Evolutionary conservation across 306 rosid species (phyloP).

Genomic region (Cicer yamashitae): DNA sequence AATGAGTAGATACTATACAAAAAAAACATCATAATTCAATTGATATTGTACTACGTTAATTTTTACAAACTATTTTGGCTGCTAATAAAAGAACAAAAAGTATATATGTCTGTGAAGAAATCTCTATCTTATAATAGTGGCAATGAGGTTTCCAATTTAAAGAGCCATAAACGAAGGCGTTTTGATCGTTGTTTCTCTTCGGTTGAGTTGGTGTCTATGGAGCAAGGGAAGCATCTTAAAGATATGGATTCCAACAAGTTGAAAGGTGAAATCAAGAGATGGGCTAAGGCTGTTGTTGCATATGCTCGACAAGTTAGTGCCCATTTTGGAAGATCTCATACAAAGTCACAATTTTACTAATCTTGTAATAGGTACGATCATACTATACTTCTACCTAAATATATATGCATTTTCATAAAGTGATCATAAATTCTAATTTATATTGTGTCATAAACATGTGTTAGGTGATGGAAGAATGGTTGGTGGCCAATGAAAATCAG

Average conservation of each 20-base stretch:
- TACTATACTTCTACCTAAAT: no score
- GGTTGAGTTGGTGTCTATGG: constrained; percentile 61
- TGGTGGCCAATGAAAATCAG: background rate
- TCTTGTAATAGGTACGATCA: no score
- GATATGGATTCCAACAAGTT: constrained; percentile 82
- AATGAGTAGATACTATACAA: constrained; percentile 5
- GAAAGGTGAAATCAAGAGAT: constrained; percentile 74
- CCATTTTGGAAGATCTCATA: constrained; percentile 56
- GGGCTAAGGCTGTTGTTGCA: constrained; percentile 93
- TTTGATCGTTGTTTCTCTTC: constrained; percentile 59
- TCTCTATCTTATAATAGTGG: constrained; percentile 62
- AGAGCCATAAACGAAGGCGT: constrained; percentile 42
- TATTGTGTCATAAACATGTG: no score
- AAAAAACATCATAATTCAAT: constrained; percentile 7
- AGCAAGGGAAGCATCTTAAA: constrained; percentile 69
- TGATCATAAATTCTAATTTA: no score
- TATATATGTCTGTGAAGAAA: constrained; percentile 84
- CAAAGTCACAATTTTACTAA: constrained; percentile 24
- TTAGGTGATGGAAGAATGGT: background rate
- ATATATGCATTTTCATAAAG: no score
- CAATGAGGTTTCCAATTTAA: constrained; percentile 17
- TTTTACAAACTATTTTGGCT: constrained; percentile 42
- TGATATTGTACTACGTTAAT: background rate
- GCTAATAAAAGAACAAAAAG: constrained; percentile 35
- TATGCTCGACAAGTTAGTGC: constrained; percentile 89